Conservation (phyloP, 2,329 filamentous ascomycete genomes). For the Ascochyta koolunga region DNA sequence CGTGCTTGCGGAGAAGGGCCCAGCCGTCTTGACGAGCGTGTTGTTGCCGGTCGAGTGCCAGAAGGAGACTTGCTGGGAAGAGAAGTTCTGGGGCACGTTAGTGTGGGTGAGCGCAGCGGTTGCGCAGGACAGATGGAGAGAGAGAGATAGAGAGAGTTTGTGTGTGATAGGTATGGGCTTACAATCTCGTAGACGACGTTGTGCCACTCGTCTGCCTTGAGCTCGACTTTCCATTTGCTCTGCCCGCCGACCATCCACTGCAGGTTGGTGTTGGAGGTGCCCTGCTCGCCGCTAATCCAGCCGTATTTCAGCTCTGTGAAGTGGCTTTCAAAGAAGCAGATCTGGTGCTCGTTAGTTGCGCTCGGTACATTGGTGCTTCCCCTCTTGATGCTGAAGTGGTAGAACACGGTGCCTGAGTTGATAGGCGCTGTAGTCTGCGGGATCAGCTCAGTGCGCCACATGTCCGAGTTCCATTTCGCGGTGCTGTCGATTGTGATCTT, state of each 20-base stretch:
- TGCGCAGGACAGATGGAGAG: too few species aligned
- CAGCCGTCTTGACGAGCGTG: slow-evolving; percentile 63
- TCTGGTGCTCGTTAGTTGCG: slow-evolving; percentile 70
- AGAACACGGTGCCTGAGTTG: slow-evolving; percentile 70
- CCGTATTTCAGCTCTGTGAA: slow-evolving; percentile 78
- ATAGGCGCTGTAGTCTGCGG: slow-evolving; percentile 71
- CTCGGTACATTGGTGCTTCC: slow-evolving; percentile 65
- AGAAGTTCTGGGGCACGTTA: slow-evolving; percentile 59
- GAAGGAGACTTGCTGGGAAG: slow-evolving; percentile 65
- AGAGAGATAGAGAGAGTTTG: too few species aligned
- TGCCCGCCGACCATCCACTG: slow-evolving; percentile 68
- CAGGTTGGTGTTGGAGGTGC: slow-evolving; percentile 60
- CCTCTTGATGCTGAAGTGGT: slow-evolving; percentile 73
- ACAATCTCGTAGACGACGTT: slow-evolving; percentile 76
- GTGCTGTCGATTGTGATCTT: slow-evolving; percentile 70
- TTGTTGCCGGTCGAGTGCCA: slow-evolving; percentile 71
- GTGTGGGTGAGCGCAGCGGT: too few species aligned
- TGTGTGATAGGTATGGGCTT: slow-evolving; percentile 21
- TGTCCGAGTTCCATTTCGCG: slow-evolving; percentile 75
- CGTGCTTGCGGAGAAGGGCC: slow-evolving; percentile 65
- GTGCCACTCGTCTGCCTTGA: slow-evolving; percentile 71
- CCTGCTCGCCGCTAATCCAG: slow-evolving; percentile 59
- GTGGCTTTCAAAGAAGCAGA: slow-evolving; percentile 69
- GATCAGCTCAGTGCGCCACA: slow-evolving; percentile 77
- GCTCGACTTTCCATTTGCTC: slow-evolving; percentile 67